Percentiles rank a stretch among this genome's conserved stretches.
Conservation (phyloP, 345 rosid genomes). For the Sonneratia alba region DNA sequence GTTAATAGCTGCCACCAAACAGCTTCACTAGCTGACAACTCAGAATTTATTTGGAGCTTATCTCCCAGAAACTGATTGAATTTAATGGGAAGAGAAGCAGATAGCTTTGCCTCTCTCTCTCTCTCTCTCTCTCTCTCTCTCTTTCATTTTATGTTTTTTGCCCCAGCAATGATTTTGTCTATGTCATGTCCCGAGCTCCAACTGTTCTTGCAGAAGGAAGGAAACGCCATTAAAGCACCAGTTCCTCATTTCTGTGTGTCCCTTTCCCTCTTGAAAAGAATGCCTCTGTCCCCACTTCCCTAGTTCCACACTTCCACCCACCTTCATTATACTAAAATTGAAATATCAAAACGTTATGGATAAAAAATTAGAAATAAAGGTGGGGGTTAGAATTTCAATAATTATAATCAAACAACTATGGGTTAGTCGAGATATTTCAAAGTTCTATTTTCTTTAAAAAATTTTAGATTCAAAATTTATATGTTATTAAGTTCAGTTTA, state of each 20-base stretch:
- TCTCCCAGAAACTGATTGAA: slow-evolving; percentile 9
- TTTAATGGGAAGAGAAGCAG: slow-evolving; percentile 11
- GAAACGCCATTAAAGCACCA: neutral
- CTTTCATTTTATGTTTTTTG: neutral
- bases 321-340: neutral
- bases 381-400: too few relatives aligned
- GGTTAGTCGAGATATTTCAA: too few relatives aligned
- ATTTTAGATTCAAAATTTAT: too few relatives aligned
- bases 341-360: too few relatives aligned
- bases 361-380: too few relatives aligned
- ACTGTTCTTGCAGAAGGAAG: slow-evolving; percentile 4
- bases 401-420: too few relatives aligned
- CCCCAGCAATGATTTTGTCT: neutral
- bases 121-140: neutral
- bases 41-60: slow-evolving; percentile 13
- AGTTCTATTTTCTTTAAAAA: too few relatives aligned
- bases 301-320: too few relatives aligned
- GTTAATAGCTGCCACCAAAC: slow-evolving; percentile 14
- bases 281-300: neutral
- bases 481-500: too few relatives aligned
- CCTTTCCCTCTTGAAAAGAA: neutral
- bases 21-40: slow-evolving; percentile 12
- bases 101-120: neutral
- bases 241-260: neutral
- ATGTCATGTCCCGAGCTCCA: neutral